phyloP scores from a whole-genome alignment of 1,284 basidiomycete species.

The Golubevia sp. region DNA sequence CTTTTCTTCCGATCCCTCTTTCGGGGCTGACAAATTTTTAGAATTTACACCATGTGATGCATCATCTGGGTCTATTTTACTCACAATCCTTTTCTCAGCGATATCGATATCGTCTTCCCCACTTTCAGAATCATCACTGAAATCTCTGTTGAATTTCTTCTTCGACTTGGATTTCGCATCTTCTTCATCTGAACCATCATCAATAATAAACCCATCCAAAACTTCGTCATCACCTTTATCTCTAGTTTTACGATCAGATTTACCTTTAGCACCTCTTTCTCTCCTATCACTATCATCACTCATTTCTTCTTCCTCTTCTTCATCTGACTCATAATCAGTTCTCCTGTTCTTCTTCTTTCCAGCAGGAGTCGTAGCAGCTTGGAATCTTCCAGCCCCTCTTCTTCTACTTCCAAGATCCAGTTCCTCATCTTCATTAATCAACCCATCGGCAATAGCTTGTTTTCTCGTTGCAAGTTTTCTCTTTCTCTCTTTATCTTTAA shows the following conservation, averaged over 20 bases:
- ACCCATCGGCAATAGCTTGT: constrained; percentile 18
- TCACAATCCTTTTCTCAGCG: constrained; percentile 27
- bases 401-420: constrained; percentile 21
- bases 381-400: constrained; percentile 16
- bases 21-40: too few relatives aligned
- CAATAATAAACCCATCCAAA: constrained; percentile 13
- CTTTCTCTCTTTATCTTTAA: constrained; percentile 49
- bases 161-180: constrained; percentile 47
- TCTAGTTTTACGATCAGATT: constrained; percentile 5
- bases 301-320: constrained; percentile 27
- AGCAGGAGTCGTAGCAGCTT: constrained; percentile 10
- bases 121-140: constrained; percentile 48
- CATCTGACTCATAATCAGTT: constrained; percentile 47
- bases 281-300: constrained; percentile 14
- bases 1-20: too few relatives aligned
- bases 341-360: constrained; percentile 5
- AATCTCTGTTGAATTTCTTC: constrained; percentile 21
- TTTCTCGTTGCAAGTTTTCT: constrained; percentile 21
- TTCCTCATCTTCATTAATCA: constrained; percentile 40
- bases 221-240: constrained; percentile 16
- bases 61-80: too few relatives aligned
- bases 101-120: constrained; percentile 51
- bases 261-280: constrained; percentile 17
- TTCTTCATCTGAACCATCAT: constrained; percentile 41
- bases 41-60: too few relatives aligned